Evolutionary conservation across 345 rosid genomes (phyloP).

Genomic region (Alliaria petiolata): DNA sequence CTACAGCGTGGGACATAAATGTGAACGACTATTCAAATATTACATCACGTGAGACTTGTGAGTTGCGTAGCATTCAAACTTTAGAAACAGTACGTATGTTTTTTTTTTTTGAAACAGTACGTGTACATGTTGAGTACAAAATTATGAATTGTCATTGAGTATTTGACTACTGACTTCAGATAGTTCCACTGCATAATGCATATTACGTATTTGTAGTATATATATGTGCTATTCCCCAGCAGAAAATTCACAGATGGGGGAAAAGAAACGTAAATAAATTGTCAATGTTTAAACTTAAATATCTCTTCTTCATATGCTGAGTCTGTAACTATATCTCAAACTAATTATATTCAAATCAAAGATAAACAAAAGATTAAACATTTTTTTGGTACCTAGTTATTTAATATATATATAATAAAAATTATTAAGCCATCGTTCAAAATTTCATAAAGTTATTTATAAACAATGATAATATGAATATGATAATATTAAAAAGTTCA

Average conservation of each 20-base stretch:
- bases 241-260: not conserved
- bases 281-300: not conserved
- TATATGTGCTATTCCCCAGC: not conserved
- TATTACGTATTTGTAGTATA: not conserved
- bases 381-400: no score
- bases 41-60: not conserved
- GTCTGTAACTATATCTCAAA: no score
- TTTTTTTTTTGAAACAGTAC: not conserved
- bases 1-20: slow-evolving; percentile 20
- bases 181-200: slow-evolving; percentile 7
- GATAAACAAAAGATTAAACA: not conserved
- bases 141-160: not conserved
- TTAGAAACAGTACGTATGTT: no score
- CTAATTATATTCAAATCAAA: not conserved
- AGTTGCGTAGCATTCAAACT: slow-evolving; percentile 17
- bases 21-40: slow-evolving; percentile 22
- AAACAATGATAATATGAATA: not conserved
- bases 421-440: no score
- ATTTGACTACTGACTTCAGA: not conserved
- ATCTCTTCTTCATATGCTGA: not conserved
- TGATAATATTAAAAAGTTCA: not conserved
- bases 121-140: not conserved
- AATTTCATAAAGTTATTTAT: no score
- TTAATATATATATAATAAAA: no score
- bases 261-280: not conserved